These are phyloP conservation scores for Magnusiomyces starmeri DNA, from an alignment of 1,139 yeast species.

Conservation along the genomic window DNA sequence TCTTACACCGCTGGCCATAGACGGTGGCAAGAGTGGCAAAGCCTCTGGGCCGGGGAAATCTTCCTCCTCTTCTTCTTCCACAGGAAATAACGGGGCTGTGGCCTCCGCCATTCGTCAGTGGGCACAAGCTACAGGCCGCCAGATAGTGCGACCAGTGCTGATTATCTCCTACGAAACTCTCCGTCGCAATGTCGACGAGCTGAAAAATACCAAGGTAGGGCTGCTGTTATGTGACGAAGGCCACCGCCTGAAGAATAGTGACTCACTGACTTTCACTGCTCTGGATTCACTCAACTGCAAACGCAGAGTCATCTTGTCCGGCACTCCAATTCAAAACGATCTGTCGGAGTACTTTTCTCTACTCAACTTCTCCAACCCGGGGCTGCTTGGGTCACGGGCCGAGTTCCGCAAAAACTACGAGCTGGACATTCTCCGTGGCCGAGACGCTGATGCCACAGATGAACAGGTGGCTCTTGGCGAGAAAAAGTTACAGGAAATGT, in stretches of 20 bases:
- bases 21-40: constrained; percentile 45
- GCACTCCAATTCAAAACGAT: constrained; percentile 97
- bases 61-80: constrained; percentile 26
- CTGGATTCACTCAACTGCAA: constrained; percentile 75
- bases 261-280: constrained; percentile 85
- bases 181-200: constrained; percentile 72
- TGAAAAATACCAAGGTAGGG: constrained; percentile 79
- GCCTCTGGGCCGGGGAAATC: constrained; percentile 14
- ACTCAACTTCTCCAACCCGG: constrained; percentile 90
- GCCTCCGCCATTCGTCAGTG: constrained; percentile 68
- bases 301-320: constrained; percentile 86
- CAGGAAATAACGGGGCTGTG: constrained; percentile 39
- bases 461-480: constrained; percentile 70
- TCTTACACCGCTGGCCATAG: constrained; percentile 81
- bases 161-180: constrained; percentile 95
- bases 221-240: constrained; percentile 93
- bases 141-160: constrained; percentile 85
- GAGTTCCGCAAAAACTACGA: constrained; percentile 87
- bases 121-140: constrained; percentile 86
- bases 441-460: constrained; percentile 89
- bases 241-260: constrained; percentile 90
- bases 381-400: constrained; percentile 71
- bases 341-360: constrained; percentile 89
- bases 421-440: constrained; percentile 66
- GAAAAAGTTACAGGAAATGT: constrained; percentile 58